Base-by-base conservation (phyloP, 176 grass and related monocot genomes). In the Ananas comosus region DNA sequence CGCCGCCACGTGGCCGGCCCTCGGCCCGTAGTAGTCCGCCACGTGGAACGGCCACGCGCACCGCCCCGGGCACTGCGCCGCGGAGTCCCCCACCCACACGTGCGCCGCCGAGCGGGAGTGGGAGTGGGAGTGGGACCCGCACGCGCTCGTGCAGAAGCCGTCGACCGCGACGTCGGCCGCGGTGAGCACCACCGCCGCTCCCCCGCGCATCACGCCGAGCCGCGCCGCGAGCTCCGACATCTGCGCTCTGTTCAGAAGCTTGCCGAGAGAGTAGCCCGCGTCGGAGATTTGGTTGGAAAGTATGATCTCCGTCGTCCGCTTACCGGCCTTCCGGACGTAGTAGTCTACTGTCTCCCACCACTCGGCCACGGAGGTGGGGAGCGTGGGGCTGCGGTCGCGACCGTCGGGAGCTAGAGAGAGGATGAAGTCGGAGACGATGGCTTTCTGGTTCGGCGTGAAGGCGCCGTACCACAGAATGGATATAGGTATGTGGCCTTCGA, bases 31-130 rank as follows among this genome's bases (percentile, higher is more conserved):
- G 64, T 78, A 75, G 27, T 86, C 83, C 0, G 82, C 77, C 22
- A 69, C 70, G 63, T 96, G 93, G 85, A 96, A 96, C 25, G 86
- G 89, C 89, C 89, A 92, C 13, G 84, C 67, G 82, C 89, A 96
- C 59, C 83, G 57, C 1, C 84, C 93, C 0, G 88, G 83, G 70
- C 93, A 96, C 81, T 97, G 89, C 21, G 58, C 65, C 17, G 76
- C 72, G 2, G 89, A 67, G 50, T 97, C 58, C 21, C 84, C 86
- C 12, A 97, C 89, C 93, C 89, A 97, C 42, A 92, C 74, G 80
- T 89, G 87, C 16, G 70, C 83, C 2, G 81, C 42, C 18, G 59
- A 74, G 0, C 71, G 47, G 11, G 48, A 25, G 0, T 29, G 42
- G 16, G 69, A 11, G 0, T 75, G 73, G 13, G 80, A 78, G 70